Evolutionary conservation across 495 filamentous ascomycete species (phyloP), one percentile per base, ranked within the genome.

Genomic region (Lepidopterella palustris): DNA sequence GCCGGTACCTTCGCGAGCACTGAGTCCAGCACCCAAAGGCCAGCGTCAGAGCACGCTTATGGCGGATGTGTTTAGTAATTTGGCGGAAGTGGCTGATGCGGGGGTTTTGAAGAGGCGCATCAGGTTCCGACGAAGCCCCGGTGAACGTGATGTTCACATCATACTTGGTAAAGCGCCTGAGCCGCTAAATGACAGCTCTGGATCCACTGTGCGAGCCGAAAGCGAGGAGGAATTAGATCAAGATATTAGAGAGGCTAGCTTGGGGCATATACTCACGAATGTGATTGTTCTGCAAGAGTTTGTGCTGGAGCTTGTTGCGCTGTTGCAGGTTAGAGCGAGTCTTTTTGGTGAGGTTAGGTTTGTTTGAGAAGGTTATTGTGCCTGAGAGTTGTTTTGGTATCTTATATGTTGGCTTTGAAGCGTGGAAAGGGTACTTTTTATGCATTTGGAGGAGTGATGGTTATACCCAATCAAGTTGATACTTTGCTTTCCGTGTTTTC

Each of bases 201-300:
- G 50, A n/a, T 3, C 13, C 11, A 50, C 23, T 26, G 50, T 23
- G 31, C 47, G 25, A 5, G 52, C 15, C 2, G 55, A 52, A 18
- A 25, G 23, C 1, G 58, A 40, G 18, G 32, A 48, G n/a, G 57
- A 59, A 28, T n/a, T n/a, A n/a, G 35, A 57, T 5, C 57, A 60
- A 9, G 64, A 66, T 54, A 40, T 51, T 27, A 61, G 62, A 31
- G 76, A 79, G 24, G 82, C 86, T 11, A 92, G 84, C 15, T 79
- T 98, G 4, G 88, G 88, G 52, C 90, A 97, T 71, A 80, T 97
- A 1, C 75, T 98, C 54, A 97, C 93, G 5, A 89, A 89, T 65
- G 79, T 83, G 21, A 80, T 88, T 47, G 77, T 89, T 53, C 74
- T 87, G 62, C 86, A 88, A 65, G 89, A 95, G 62, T 98, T 98